Evolutionary conservation across 83 land plant genomes (phyloP), one percentile per base, ranked within the genome.

Genomic region (Diphasiastrum complanatum): DNA sequence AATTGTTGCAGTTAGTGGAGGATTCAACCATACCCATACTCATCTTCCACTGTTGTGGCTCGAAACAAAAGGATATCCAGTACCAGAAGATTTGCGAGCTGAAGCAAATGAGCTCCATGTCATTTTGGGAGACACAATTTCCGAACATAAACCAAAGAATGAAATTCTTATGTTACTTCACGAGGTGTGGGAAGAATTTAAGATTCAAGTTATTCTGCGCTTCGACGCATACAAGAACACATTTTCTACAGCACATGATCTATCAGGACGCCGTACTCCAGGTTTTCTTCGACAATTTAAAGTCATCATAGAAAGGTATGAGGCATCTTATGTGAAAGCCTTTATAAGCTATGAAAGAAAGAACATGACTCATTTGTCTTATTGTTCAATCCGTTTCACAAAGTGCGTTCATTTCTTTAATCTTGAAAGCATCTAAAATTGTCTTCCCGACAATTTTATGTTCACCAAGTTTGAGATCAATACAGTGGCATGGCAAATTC

Each of bases 1-100:
- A 16, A 72, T 85, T 10, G 69, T 72, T 33, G 73, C 71, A 52
- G 84, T 85, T 64, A 69, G 60, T 33, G 26, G 68, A 28, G 69
- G 61, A 58, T 46, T 83, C 26, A 50, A 27, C 25, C 67, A 89
- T 49, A 79, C 51, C 36, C 63, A 68, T 36, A 65, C 58, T 45
- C 75, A 75, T 38, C 79, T 89, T 58, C 96, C 99, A 35, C 32
- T 95, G n/a, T 68, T 75, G 47, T 95, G 99, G 99, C 84, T 95
- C 86, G 71, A 80, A 58, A 81, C 80, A 48, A 86, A 89, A 33
- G 87, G 88, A 2, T 85, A 85, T 57, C 63, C 48, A 16, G 75
- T 95, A 25, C 97, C 97, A 5, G 67, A 48, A 31, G 99, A 89
- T 63, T 62, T 95, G 55, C 57, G 51, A 31, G 70, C 52, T n/a